Base-by-base conservation (phyloP, 140 eudicot genomes). In the Anethum foeniculum region DNA sequence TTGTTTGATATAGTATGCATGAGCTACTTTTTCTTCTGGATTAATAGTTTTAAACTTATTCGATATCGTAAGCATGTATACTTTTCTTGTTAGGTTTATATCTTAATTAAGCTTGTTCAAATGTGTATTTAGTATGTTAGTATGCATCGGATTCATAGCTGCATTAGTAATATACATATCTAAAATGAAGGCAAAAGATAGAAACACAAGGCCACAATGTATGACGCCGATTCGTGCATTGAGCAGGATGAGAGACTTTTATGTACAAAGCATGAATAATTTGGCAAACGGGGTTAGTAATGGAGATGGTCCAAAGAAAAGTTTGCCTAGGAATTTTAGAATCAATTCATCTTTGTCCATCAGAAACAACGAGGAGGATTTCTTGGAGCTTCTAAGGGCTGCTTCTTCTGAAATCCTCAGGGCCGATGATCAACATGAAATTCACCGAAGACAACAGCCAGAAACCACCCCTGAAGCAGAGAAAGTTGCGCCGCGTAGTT, bases 361-460 rank as follows among this genome's bases (percentile, higher is more conserved):
- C 2, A 27, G 67, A 62, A 62, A 62, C 25, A 46, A 43, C 28
- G 83, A 80, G 60, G 78, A 80, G 0, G 83, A 80, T 32, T 80
- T 80, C 12, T 4, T 77, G 27, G 77, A 80, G 78, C 83, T 80
- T 48, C n/a, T 80, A 5, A 47, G 77, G 30, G 78, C 23, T 69
- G 75, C 78, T 80, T 80, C 83, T 0, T 47, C 14, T 0, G 73
- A 49, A 67, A 68, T 23, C 10, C 27, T 75, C 6, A 47, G 32
- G 25, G 56, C 46, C 25, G 76, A 27, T 32, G 74, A 28, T 34
- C 43, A 14, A 41, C 74, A 68, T 19, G 81, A 79, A 75, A 47
- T 48, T 47, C 44, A 27, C 39, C 32, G 12, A 23, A 48, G 13
- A 44, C 64, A 60, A 19, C 27, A 68, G 65, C 58, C 48, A 21